Percentiles rank a stretch among this genome's conserved stretches.
Evolutionary conservation across 2,329 filamentous ascomycete species (phyloP).

Genomic region (Leptographium procerum): DNA sequence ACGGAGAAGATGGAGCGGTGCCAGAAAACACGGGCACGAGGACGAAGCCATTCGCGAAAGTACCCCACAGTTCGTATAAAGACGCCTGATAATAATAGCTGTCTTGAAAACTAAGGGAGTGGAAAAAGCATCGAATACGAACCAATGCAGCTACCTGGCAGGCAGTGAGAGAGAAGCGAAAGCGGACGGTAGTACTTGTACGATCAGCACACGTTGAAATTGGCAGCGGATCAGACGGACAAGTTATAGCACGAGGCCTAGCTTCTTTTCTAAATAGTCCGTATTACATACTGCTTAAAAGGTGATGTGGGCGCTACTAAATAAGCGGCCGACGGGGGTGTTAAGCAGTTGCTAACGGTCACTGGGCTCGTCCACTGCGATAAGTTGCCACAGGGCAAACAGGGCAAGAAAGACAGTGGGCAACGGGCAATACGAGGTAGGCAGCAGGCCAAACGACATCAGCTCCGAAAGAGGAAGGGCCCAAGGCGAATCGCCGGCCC

Average conservation of each 20-base stretch:
- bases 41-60: background rate
- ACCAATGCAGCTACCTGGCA: background rate
- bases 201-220: background rate
- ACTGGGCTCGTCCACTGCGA: background rate
- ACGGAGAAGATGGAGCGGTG: no score
- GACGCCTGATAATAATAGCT: background rate
- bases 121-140: background rate
- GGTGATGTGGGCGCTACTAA: background rate
- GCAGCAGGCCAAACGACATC: background rate
- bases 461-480: background rate
- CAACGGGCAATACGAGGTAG: background rate
- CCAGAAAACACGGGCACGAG: background rate
- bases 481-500: background rate
- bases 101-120: no score
- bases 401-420: background rate
- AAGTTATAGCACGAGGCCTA: no score
- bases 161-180: background rate
- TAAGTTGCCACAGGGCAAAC: background rate
- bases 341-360: background rate
- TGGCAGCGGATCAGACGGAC: background rate
- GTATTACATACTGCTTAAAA: no score
- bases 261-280: no score
- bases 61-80: background rate
- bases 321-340: background rate
- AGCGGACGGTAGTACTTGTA: background rate